A percentile compares a stretch with the other conserved stretches of the same genome.
phyloP scores from a whole-genome alignment of 78 protist genomes.

The Cyanophora paradoxa region DNA sequence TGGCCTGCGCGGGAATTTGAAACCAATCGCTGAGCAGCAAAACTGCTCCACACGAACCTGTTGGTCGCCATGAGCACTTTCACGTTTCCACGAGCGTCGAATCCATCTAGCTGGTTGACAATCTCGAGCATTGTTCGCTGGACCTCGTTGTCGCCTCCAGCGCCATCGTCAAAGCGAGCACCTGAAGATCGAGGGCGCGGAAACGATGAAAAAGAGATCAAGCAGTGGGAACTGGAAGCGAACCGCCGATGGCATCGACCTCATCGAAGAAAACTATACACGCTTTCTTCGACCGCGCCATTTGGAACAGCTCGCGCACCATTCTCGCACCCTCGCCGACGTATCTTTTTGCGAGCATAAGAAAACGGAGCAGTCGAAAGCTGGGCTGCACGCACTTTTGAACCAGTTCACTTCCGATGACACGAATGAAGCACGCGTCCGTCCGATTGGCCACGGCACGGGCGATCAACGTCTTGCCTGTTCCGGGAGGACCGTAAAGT shows the following conservation, averaged over 20 bases:
- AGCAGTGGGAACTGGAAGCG: not conserved
- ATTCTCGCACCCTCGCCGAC: conserved; percentile 98
- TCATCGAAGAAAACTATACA: conserved; percentile 98
- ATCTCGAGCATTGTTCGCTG: conserved; percentile 99
- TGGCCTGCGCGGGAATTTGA: conserved; percentile 58
- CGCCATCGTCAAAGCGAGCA: conserved; percentile 92
- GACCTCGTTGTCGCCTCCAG: conserved; percentile 97
- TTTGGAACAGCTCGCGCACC: conserved; percentile 97
- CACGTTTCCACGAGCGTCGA: conserved; percentile 98
- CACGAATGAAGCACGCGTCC: conserved; percentile 98
- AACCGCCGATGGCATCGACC: conserved; percentile 97
- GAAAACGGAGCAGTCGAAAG: not conserved
- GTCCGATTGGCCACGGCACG: conserved; percentile 99
- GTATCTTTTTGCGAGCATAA: too few species aligned
- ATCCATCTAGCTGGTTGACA: conserved; percentile 97
- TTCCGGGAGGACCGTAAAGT: conserved; percentile 97
- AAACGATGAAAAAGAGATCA: not conserved
- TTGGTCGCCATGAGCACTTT: conserved; percentile 99
- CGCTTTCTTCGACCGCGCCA: conserved; percentile 96
- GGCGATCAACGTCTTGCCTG: conserved; percentile 99
- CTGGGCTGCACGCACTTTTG: conserved; percentile 88
- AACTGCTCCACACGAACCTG: not conserved
- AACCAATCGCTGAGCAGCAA: not conserved
- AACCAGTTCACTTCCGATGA: conserved; percentile 97
- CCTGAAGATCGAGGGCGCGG: conserved; percentile 15